Evolutionary conservation across 371 early-diverging fungal species (phyloP), one percentile per base, ranked within the genome.

Genomic region (Funneliformis caledonium): DNA sequence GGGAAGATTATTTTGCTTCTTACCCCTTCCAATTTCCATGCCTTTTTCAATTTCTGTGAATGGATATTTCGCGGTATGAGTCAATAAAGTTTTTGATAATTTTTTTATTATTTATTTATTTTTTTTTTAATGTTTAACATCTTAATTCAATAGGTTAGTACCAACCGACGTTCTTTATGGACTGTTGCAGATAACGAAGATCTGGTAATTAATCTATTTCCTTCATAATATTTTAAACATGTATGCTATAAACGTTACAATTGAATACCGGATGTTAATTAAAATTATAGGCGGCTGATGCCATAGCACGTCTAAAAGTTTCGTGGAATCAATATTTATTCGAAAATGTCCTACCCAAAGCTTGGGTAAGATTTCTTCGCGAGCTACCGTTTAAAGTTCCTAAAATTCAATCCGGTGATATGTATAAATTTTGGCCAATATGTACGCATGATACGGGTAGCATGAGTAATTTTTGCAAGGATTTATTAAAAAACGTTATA

Each of bases 31-130:
- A 10, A 82, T 84, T 50, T 72, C 72, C 43, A 79, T 79, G 2
- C 85, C 85, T 14, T 84, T 84, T 42, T 79, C 78, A 0, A 84
- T 83, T 14, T 84, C 83, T 37, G 80, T 85, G 60, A 80, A 85
- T 52, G 85, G 85, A 1, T 82, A 82, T 68, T 85, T 85, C 76
- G 84, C 85, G 11, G 84, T 84, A n/a, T 84, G 82, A 42, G 3
- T 37, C 37, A 37, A 37, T 3, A 37, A 37, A 37, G 37, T 37
- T 37, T 26, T 37, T 37, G 37, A 37, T 0, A 37, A 37, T 37
- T 37, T 37, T 31, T 82, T 81, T 26, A 77, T 31, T 37, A 2
- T 37, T 37, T 37, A 37, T 37, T 37, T 37, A 37, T 37, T 37
- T 37, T 2, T 37, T 2, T 37, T 37, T 37, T 37, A 2, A 37